Base-by-base conservation (phyloP, 129 eudicot species). In the Kitagawia praeruptora region DNA sequence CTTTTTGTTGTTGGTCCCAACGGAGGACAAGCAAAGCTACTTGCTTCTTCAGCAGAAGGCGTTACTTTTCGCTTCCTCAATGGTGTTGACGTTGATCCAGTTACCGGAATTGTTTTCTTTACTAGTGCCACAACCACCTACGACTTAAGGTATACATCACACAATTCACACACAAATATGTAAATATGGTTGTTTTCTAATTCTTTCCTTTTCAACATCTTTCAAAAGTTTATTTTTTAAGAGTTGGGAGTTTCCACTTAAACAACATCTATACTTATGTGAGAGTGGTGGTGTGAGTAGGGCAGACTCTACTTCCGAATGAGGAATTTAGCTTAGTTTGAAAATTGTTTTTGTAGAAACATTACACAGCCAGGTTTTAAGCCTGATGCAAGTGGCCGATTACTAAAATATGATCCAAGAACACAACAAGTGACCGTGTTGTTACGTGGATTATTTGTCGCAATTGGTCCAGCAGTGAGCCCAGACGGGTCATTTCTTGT, bases 31-130 rank as follows among this genome's bases (percentile, higher is more conserved):
- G 82, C 86, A 21, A 58, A 23, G 6, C 34, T 23, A 93, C 70
- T 83, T 89, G 93, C 79, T 85, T 86, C 86, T 91, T 21, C 48
- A 89, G 96, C 28, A 91, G 82, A 79, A 27, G 86, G 82, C 0
- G 15, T 61, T 13, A 66, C 82, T 11, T 79, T 83, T n/a, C 34
- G 47, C 49, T 78, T 73, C 67, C 75, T 75, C 40, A 75, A 74
- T 28, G 82, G 72, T 23, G 46, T 83, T 7, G 86, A 83, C 19
- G 78, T 83, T 15, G 83, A 83, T 16, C 25, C 53, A n/a, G 2
- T 16, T 4, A 75, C 48, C 0, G 83, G 75, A 18, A 19, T 7
- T 18, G 74, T 83, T 42, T 83, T 64, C 39, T 79, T 83, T 45
- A 8, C 79, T 2, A 79, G 77, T 37, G 16, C 82, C 7, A 18